Percentiles rank a stretch among this genome's conserved stretches.
Conservation (phyloP, 768 basidiomycete species). For the Pleurotus eryngii region DNA sequence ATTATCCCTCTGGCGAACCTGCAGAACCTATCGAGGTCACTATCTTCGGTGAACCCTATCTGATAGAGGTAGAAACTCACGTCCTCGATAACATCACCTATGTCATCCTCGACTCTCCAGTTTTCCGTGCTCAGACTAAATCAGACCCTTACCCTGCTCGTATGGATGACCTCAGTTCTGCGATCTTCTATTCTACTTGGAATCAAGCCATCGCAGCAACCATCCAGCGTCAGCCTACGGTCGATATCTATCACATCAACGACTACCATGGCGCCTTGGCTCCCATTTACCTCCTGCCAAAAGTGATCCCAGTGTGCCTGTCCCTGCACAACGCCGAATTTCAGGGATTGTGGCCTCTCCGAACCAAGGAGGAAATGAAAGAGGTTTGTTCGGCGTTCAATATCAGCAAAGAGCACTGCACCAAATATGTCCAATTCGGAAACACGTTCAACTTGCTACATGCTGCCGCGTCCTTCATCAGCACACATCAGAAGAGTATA, state of each 20-base stretch:
- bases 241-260: slow-evolving; percentile 94
- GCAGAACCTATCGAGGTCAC: slow-evolving; percentile 94
- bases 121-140: slow-evolving; percentile 96
- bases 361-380: slow-evolving; percentile 98
- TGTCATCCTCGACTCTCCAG: slow-evolving; percentile 90
- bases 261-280: slow-evolving; percentile 94
- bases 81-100: slow-evolving; percentile 93
- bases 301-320: slow-evolving; percentile 84
- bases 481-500: slow-evolving; percentile 86
- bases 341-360: slow-evolving; percentile 94
- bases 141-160: slow-evolving; percentile 94
- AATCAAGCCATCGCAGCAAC: slow-evolving; percentile 95
- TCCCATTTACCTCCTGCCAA: slow-evolving; percentile 87
- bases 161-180: slow-evolving; percentile 95
- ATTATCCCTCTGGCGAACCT: slow-evolving; percentile 89
- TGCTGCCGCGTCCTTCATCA: slow-evolving; percentile 90
- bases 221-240: slow-evolving; percentile 78
- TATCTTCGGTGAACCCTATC: slow-evolving; percentile 93
- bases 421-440: slow-evolving; percentile 96
- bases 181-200: slow-evolving; percentile 98
- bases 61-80: slow-evolving; percentile 95
- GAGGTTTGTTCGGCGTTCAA: slow-evolving; percentile 98
- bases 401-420: slow-evolving; percentile 93
- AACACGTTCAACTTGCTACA: slow-evolving; percentile 97
- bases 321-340: slow-evolving; percentile 97